phyloP scores from a whole-genome alignment of 805 yeast species.

The Lachancea sp. region DNA sequence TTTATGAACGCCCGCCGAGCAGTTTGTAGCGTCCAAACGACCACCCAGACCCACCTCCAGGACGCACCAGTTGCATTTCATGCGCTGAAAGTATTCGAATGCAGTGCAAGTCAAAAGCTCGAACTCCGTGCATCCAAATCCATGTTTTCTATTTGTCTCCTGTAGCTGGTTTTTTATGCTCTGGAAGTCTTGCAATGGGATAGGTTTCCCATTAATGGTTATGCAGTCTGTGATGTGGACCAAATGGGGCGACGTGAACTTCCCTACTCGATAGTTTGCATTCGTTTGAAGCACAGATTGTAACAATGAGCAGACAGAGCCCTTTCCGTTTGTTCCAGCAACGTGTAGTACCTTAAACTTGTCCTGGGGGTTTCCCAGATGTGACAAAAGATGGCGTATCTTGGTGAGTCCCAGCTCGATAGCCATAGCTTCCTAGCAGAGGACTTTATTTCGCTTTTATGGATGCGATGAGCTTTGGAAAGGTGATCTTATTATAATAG shows the following conservation, averaged over 20 bases:
- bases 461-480: no score
- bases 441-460: background rate
- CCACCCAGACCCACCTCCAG: conserved; percentile 97
- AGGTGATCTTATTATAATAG: no score
- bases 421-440: conserved; percentile 35
- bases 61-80: conserved; percentile 64
- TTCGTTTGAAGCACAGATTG: conserved; percentile 49
- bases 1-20: conserved; percentile 43
- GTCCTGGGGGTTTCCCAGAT: conserved; percentile 65
- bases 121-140: conserved; percentile 75
- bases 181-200: conserved; percentile 42
- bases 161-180: conserved; percentile 39
- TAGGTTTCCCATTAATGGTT: conserved; percentile 52
- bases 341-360: conserved; percentile 69
- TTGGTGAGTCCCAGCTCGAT: conserved; percentile 57
- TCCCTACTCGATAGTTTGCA: conserved; percentile 49
- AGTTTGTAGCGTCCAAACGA: conserved; percentile 80
- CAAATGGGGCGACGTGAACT: conserved; percentile 87
- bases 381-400: conserved; percentile 38
- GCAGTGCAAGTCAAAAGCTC: conserved; percentile 85
- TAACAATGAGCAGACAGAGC: conserved; percentile 82
- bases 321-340: conserved; percentile 97
- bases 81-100: conserved; percentile 58
- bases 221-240: conserved; percentile 70
- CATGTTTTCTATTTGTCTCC: conserved; percentile 33